These are phyloP conservation scores for Fusarium drepaniforme DNA, from an alignment of 2,329 filamentous ascomycete genomes.

Conservation along the genomic window DNA sequence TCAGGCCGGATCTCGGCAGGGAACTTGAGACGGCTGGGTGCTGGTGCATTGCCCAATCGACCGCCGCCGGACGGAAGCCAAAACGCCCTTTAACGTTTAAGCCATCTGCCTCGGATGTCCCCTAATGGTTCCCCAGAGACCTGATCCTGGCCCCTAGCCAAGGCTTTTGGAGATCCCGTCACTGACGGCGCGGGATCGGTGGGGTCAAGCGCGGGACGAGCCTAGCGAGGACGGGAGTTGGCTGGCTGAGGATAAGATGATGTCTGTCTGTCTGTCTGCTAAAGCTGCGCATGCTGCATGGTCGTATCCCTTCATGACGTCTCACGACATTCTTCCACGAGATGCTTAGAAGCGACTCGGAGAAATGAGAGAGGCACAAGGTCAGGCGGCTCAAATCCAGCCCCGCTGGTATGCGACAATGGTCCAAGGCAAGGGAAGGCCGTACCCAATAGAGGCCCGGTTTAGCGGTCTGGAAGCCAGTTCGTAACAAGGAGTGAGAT, in stretches of 20 bases:
- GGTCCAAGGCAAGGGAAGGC: constrained; percentile 16
- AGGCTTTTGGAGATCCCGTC: constrained; percentile 35
- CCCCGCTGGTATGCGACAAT: constrained; percentile 28
- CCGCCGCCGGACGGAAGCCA: constrained; percentile 4
- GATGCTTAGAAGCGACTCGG: background rate
- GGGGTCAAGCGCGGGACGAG: constrained; percentile 43
- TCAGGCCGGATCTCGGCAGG: constrained; percentile 19
- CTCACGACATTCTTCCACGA: background rate
- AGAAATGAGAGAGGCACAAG: constrained; percentile 1
- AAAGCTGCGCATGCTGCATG: constrained; percentile 1
- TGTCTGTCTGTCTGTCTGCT: background rate
- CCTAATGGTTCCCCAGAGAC: constrained; percentile 7
- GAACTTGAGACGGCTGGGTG: constrained; percentile 16
- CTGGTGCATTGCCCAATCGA: constrained; percentile 31
- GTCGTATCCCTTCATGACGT: background rate
- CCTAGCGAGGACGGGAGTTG: constrained; percentile 34
- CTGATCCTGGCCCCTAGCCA: constrained; percentile 25
- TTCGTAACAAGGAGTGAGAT: constrained; percentile 35
- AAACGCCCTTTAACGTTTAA: constrained; percentile 17
- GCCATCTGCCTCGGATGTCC: constrained; percentile 11
- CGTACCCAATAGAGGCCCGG: constrained; percentile 14
- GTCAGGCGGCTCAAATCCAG: constrained; percentile 23
- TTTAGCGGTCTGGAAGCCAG: constrained; percentile 28
- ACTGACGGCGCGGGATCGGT: constrained; percentile 37
- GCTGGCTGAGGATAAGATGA: background rate